Conservation (phyloP, 371 early-diverging fungal species). For the Mucor circinelloides region DNA sequence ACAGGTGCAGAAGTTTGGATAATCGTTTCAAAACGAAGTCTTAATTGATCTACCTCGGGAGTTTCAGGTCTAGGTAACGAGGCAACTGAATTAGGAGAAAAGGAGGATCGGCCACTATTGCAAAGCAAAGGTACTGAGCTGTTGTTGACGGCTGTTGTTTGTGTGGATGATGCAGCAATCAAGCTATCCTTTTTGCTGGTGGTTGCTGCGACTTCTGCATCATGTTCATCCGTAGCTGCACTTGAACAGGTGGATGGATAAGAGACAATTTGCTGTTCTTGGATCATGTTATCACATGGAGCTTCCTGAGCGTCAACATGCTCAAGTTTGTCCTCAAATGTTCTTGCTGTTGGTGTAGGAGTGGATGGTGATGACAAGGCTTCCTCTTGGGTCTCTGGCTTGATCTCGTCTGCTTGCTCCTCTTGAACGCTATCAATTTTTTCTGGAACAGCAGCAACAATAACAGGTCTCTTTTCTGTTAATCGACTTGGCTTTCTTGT, state of each 20-base stretch:
- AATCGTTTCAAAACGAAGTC: conserved; percentile 36
- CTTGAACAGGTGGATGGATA: conserved; percentile 23
- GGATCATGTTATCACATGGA: not conserved
- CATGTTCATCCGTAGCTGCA: conserved; percentile 35
- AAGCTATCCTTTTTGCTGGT: not conserved
- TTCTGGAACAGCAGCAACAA: not conserved
- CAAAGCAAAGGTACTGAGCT: not conserved
- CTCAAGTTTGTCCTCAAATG: not conserved
- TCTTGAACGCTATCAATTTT: not conserved
- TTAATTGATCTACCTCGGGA: conserved; percentile 41
- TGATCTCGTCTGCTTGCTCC: not conserved
- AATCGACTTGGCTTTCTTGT: conserved; percentile 26
- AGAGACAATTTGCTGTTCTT: conserved; percentile 14
- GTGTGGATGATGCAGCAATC: not conserved
- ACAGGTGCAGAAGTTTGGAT: conserved; percentile 16
- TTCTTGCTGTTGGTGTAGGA: not conserved
- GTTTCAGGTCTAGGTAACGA: conserved; percentile 43
- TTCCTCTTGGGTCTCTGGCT: conserved; percentile 5
- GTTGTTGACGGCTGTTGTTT: not conserved
- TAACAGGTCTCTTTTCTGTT: conserved; percentile 12
- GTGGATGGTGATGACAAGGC: not conserved
- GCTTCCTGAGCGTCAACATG: not conserved
- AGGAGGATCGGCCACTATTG: conserved; percentile 21
- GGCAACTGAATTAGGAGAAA: conserved; percentile 31
- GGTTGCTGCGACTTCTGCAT: conserved; percentile 46